Evolutionary conservation across 805 yeast species (phyloP).

Genomic region (Cyberlindnera americana): DNA sequence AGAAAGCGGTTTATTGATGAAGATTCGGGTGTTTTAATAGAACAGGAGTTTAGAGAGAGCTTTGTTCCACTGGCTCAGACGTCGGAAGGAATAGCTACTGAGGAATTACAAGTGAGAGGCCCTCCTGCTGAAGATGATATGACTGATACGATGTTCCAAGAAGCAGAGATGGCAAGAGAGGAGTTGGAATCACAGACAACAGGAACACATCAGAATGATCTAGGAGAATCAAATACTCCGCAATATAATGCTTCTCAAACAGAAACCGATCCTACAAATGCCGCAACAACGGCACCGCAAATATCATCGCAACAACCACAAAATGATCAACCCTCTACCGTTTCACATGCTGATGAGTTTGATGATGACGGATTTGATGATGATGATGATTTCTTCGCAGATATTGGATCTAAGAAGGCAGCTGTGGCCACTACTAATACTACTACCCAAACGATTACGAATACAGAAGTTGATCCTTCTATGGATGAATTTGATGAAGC

Average conservation of each 20-base stretch:
- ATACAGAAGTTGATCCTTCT: conserved; percentile 2
- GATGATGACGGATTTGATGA: conserved; percentile 9
- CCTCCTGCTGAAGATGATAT: conserved; percentile 2
- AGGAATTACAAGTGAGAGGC: too few relatives aligned
- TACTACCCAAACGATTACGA: background rate
- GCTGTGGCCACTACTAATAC: background rate
- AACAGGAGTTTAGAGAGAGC: background rate
- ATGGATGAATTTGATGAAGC: conserved; percentile 15
- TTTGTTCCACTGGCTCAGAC: conserved; percentile 3
- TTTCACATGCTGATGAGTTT: conserved; percentile 1
- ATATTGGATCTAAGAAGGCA: background rate
- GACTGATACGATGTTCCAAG: conserved; percentile 5
- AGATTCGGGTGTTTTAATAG: conserved; percentile 27
- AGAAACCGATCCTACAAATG: too few relatives aligned
- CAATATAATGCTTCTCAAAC: too few relatives aligned
- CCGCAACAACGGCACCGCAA: background rate
- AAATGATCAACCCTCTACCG: background rate
- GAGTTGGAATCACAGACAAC: too few relatives aligned
- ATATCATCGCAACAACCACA: background rate
- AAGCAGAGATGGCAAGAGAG: background rate
- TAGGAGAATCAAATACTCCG: too few relatives aligned
- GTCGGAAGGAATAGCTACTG: too few relatives aligned
- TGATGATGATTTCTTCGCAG: conserved; percentile 7
- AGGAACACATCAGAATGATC: too few relatives aligned
- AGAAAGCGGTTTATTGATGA: conserved; percentile 37